These are phyloP conservation scores for Rhytidiadelphus loreus DNA, from an alignment of 225 moss, liverwort and hornwort genomes.

Conservation along the genomic window DNA sequence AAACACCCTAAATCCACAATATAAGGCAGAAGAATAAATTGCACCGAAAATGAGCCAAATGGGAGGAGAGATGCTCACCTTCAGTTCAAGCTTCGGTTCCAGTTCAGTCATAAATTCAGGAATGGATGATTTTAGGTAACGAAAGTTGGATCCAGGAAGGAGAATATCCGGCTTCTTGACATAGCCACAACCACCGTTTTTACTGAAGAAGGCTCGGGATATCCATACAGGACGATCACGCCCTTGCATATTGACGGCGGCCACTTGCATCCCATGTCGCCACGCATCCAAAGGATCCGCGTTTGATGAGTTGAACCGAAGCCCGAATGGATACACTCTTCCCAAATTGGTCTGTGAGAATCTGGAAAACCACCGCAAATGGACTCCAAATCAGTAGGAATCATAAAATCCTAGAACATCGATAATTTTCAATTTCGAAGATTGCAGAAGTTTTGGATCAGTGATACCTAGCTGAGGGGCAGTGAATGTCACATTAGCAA, in stretches of 20 bases:
- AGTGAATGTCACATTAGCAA: background rate
- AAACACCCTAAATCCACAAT: background rate
- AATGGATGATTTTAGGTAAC: background rate
- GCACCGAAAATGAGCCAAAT: background rate
- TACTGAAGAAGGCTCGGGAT: slow-evolving; percentile 47
- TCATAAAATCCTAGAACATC: background rate
- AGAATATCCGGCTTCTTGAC: slow-evolving; percentile 69
- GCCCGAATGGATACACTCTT: slow-evolving; percentile 82
- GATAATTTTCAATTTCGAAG: background rate
- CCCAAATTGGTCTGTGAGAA: slow-evolving; percentile 71
- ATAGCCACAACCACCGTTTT: slow-evolving; percentile 59
- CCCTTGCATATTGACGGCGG: slow-evolving; percentile 91
- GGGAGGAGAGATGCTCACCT: slow-evolving; percentile 2
- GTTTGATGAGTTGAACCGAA: slow-evolving; percentile 87
- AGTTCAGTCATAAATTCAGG: slow-evolving; percentile 8
- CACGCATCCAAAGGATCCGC: slow-evolving; percentile 80
- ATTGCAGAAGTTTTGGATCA: background rate
- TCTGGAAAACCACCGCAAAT: slow-evolving; percentile 13
- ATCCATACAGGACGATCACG: slow-evolving; percentile 76
- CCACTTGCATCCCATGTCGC: slow-evolving; percentile 86
- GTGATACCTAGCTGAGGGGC: background rate
- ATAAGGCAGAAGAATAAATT: background rate
- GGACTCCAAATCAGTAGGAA: background rate
- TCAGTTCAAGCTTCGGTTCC: slow-evolving; percentile 19
- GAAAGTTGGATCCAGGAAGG: slow-evolving; percentile 8